Percentiles rank a stretch among this genome's conserved stretches.
These are phyloP conservation scores for Prunus armeniaca DNA, from an alignment of 306 rosid species.

Conservation along the genomic window DNA sequence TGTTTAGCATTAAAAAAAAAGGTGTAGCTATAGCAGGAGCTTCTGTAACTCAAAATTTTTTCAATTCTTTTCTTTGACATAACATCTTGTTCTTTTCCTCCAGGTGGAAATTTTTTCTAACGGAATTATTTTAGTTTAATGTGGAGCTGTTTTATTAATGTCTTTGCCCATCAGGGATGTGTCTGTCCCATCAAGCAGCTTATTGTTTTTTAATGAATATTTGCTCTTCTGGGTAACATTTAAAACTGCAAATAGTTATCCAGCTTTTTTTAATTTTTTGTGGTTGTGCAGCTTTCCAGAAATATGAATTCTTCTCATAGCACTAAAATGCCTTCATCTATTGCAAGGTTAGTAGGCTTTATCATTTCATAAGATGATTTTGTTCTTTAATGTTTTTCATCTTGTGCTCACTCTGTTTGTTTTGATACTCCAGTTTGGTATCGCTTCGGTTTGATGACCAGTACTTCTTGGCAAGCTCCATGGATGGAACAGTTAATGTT, in stretches of 20 bases:
- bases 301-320: constrained; percentile 55
- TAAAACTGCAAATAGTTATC: constrained; percentile 15
- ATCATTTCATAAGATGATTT: background rate
- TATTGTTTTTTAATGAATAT: background rate
- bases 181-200: background rate
- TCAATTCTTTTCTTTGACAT: background rate
- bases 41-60: background rate
- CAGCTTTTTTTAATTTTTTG: background rate
- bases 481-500: constrained; percentile 92
- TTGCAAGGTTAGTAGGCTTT: constrained; percentile 57
- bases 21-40: background rate
- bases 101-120: background rate
- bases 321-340: constrained; percentile 74
- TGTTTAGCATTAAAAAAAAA: background rate
- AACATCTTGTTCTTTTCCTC: background rate
- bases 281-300: constrained; percentile 58
- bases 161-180: no score
- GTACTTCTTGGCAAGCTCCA: constrained; percentile 89
- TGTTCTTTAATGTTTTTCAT: background rate
- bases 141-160: background rate
- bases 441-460: constrained; percentile 79
- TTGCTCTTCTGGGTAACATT: background rate
- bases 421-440: constrained; percentile 49
- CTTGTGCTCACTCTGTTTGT: constrained; percentile 22
- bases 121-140: background rate